Base-by-base conservation (phyloP, 257 asterid species). In the Solanum lycopersicoides region DNA sequence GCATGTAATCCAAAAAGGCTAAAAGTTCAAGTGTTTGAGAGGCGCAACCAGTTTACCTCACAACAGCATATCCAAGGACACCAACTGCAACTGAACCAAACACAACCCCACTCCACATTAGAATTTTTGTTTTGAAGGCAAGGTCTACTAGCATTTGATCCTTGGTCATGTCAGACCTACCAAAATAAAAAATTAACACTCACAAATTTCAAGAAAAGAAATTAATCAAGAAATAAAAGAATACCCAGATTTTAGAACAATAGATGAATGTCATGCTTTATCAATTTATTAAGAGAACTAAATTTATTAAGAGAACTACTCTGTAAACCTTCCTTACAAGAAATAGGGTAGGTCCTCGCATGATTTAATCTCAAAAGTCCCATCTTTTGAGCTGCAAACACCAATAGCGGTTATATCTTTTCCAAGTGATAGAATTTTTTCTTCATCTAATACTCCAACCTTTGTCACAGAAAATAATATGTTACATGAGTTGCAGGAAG, bases 381-480 rank as follows among this genome's bases (percentile, higher is more conserved):
- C 98, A 88, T 94, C 84, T 83, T 90, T 94, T 41, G 91, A 87
- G 84, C 90, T 91, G 92, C 94, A 96, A 86, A 91, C 88, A 84
- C 99, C 99, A 88, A 96, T 92, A 50, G 96, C 98, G 35, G 98
- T 95, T 86, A 97, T 86, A 86, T 94, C 94, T 91, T 95, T 96
- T 87, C 97, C 96, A 84, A 93, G 91, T 41, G 97, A 97, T 84
- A 97, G 97, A 87, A 96, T 93, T 90, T 97, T 94, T 93, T 96
- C 99, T 90, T 95, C 97, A 30, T 96, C 93, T 41, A 97, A 94
- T 90, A 96, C 85, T 85, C 96, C 99, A 91, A 97, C 94, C 99
- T 97, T 93, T 83, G 82, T 82, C 65, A 87, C 73, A 39, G 53
- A 66, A 63, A 41, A 14, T 25, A 45, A 15, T 41, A 80, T 30